Conservation (phyloP, 2,329 filamentous ascomycete species). For the Dactylella cylindrospora region DNA sequence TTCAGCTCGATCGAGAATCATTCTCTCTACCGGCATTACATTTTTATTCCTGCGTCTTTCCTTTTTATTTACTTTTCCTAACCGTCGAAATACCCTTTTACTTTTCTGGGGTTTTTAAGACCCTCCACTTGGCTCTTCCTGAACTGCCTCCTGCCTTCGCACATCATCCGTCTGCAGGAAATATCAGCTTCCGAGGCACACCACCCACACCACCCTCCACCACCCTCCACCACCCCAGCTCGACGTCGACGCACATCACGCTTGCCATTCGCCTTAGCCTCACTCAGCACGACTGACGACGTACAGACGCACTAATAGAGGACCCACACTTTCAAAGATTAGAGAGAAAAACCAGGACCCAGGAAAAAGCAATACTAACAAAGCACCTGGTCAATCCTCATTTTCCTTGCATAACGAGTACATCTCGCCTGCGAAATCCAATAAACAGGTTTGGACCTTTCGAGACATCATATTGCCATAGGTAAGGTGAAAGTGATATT, state of each 20-base stretch:
- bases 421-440: conserved; percentile 43
- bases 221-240: conserved; percentile 27
- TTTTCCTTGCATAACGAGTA: conserved; percentile 43
- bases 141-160: conserved; percentile 42
- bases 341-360: conserved; percentile 13
- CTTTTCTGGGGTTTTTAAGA: conserved; percentile 36
- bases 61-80: conserved; percentile 28
- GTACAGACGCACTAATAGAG: conserved; percentile 35
- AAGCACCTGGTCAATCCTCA: conserved; percentile 44
- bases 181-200: conserved; percentile 44
- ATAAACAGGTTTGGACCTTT: conserved; percentile 43
- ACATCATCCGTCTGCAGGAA: conserved; percentile 45
- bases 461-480: conserved; percentile 28
- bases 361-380: conserved; percentile 40
- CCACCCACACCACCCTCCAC: conserved; percentile 22
- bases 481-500: conserved; percentile 39
- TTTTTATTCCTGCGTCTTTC: conserved; percentile 1
- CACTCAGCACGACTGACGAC: conserved; percentile 39
- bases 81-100: no score
- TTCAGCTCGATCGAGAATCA: conserved; percentile 4
- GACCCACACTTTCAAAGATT: conserved; percentile 33
- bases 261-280: conserved; percentile 44
- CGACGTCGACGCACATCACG: conserved; percentile 45
- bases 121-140: conserved; percentile 19
- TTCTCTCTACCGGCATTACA: neutral